Base-by-base conservation (phyloP, 2,329 filamentous ascomycete species). In the Xylaria hypoxylon region DNA sequence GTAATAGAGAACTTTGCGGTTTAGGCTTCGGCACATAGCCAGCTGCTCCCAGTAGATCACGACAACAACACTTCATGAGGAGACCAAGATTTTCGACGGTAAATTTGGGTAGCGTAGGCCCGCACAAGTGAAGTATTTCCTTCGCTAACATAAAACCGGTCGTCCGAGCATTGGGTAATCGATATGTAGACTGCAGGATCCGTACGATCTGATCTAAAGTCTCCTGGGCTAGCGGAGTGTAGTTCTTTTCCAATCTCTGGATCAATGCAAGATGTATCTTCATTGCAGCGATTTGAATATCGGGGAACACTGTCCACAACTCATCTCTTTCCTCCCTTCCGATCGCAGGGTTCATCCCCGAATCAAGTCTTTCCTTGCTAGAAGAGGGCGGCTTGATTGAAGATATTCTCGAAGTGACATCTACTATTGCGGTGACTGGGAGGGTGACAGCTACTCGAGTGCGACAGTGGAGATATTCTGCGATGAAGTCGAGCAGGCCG, bases 271-370 rank as follows among this genome's bases (percentile, higher is more conserved):
- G 77, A 24, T 92, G 79, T 1, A 97, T 79, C 24, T 86, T 79
- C 60, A 97, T 80, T n/a, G 88, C 86, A 15, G 91, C 88, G 15
- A 89, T 79, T 74, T 97, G 93, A 44, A 97, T 86, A 10, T 86
- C 83, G 4, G 94, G 92, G 11, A 97, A 83, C 19, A 87, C 83
- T 52, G 86, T 81, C 87, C 92, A 94, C 3, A 97, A 84, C 50
- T 90, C 87, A 59, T 97, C 93, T 67, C 90, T 90, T 79, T 97
- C 95, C 56, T 96, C 92, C 67, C 91, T 87, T 35, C 89, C 86
- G 68, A 96, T 87, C 68, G 92, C 90, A 7, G 89, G 84, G 72
- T 94, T 94, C 65, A 89, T 83, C 67, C 88, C 79, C 1, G 81
- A 83, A 70, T 83, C 82, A 22, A 77, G 79, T 65, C 83, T 83